phyloP scores from a whole-genome alignment of 1,284 basidiomycete species.

The Papiliotrema nemorosa region DNA sequence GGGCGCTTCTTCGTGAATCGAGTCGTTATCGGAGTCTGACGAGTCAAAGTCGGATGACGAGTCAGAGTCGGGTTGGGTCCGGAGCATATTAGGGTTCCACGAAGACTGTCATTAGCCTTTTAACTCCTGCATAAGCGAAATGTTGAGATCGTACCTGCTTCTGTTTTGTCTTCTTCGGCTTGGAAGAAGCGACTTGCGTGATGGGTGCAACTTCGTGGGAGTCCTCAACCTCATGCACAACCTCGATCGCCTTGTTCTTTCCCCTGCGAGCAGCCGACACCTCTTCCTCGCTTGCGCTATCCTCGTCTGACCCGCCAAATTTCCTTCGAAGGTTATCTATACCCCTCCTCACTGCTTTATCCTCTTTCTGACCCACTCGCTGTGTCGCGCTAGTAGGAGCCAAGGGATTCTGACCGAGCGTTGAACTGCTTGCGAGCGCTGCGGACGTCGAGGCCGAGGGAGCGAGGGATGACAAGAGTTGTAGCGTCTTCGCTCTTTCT shows the following conservation, averaged over 20 bases:
- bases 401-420: conserved; percentile 42
- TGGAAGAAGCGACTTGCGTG: background rate
- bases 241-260: conserved; percentile 61
- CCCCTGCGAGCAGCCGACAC: conserved; percentile 52
- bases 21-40: conserved; percentile 44
- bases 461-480: conserved; percentile 34
- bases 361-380: conserved; percentile 76
- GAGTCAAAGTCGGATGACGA: conserved; percentile 48
- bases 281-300: conserved; percentile 49
- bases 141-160: conserved; percentile 26
- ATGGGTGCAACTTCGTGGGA: conserved; percentile 20
- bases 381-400: conserved; percentile 43
- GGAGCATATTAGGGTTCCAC: conserved; percentile 41
- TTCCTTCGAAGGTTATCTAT: conserved; percentile 57
- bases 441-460: conserved; percentile 27
- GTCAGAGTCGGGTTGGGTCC: conserved; percentile 23
- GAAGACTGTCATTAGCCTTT: conserved; percentile 7
- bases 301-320: conserved; percentile 58
- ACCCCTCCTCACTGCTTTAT: conserved; percentile 64
- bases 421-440: conserved; percentile 32
- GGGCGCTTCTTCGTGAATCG: conserved; percentile 8
- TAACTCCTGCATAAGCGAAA: background rate
- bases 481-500: conserved; percentile 40
- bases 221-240: conserved; percentile 57
- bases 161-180: conserved; percentile 7